Percentiles rank a stretch among this genome's conserved stretches.
Evolutionary conservation across 148 eudicot genomes (phyloP).

Genomic region (Persicaria tinctoria): DNA sequence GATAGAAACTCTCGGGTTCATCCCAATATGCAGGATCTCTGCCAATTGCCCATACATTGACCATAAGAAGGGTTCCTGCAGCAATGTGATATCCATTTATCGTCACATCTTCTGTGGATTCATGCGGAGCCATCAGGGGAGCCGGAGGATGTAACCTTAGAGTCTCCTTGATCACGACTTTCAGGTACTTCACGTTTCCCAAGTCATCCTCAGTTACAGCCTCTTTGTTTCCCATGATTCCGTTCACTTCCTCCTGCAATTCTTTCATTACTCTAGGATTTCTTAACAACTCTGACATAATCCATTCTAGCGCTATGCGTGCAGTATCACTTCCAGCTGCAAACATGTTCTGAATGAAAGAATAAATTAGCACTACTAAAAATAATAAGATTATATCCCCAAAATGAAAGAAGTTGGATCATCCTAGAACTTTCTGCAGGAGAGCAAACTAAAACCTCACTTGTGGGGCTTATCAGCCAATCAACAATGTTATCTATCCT

Average conservation of each 20-base stretch:
- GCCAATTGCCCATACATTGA: constrained; percentile 29
- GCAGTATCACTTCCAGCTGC: constrained; percentile 22
- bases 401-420: too few relatives aligned
- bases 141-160: constrained; percentile 18
- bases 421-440: too few relatives aligned
- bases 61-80: constrained; percentile 19
- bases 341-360: constrained; percentile 29
- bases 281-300: constrained; percentile 22
- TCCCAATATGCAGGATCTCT: constrained; percentile 25
- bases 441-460: too few relatives aligned
- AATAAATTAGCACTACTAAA: background rate
- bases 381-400: background rate
- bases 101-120: background rate
- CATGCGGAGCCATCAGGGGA: constrained; percentile 1
- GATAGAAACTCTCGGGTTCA: constrained; percentile 25
- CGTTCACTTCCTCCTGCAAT: constrained; percentile 24
- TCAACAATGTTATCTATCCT: too few relatives aligned
- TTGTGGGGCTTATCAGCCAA: too few relatives aligned
- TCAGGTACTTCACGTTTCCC: constrained; percentile 21
- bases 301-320: constrained; percentile 24
- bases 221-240: constrained; percentile 8
- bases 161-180: constrained; percentile 27
- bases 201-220: constrained; percentile 21
- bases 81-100: constrained; percentile 22
- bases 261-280: constrained; percentile 24